phyloP scores from a whole-genome alignment of 208 protist genomes.

The Trypanosoma boissoni region DNA sequence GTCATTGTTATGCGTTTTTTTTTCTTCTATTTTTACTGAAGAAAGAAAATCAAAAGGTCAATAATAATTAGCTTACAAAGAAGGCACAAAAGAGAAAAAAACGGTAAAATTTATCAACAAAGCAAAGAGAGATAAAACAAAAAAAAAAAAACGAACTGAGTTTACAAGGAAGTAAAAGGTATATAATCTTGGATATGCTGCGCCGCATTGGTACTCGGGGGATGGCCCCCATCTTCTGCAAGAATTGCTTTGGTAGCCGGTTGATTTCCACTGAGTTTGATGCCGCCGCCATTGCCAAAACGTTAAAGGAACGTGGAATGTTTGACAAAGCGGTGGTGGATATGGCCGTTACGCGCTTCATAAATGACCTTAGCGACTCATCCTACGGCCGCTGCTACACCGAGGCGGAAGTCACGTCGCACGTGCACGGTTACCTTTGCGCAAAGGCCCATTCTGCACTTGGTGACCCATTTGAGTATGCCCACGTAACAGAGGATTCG shows the following conservation, averaged over 20 bases:
- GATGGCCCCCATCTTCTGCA: conserved; percentile 7
- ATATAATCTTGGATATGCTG: conserved; percentile 23
- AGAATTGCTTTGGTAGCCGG: background rate
- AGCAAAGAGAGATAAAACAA: too few relatives aligned
- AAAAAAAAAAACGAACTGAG: conserved; percentile 4
- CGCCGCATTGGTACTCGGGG: conserved; percentile 20
- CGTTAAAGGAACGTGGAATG: conserved; percentile 33
- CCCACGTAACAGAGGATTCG: conserved; percentile 38
- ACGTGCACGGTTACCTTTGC: conserved; percentile 64
- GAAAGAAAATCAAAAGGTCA: too few relatives aligned
- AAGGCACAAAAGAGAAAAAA: too few relatives aligned
- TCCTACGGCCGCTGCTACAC: conserved; percentile 49
- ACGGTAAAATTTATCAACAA: too few relatives aligned
- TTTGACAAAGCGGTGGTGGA: conserved; percentile 50
- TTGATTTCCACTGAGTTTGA: conserved; percentile 11
- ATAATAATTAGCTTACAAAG: too few relatives aligned
- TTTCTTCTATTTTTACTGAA: too few relatives aligned
- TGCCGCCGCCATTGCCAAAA: conserved; percentile 27
- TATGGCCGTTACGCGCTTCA: conserved; percentile 33
- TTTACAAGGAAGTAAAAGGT: conserved; percentile 3
- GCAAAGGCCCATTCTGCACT: conserved; percentile 46
- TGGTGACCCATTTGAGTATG: conserved; percentile 66
- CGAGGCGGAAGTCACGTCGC: conserved; percentile 37
- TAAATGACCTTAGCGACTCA: conserved; percentile 39
- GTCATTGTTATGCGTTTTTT: too few relatives aligned